Base-by-base conservation (phyloP, 495 filamentous ascomycete species). In the Tetracladium setigerum region DNA sequence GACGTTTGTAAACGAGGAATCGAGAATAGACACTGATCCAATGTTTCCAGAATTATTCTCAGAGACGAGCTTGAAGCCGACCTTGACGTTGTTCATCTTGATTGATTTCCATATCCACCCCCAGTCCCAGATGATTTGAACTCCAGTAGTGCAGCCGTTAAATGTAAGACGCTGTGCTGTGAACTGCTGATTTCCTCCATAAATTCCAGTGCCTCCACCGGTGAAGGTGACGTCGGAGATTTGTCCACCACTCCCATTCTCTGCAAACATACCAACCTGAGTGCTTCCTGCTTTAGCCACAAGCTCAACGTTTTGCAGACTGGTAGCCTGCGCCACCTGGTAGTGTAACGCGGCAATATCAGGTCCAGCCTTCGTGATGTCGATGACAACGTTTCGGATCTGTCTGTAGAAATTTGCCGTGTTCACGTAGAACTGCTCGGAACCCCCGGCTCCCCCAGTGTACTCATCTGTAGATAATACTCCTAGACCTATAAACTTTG, bases 261-360 rank as follows among this genome's bases (percentile, higher is more conserved):
- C 83, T 75, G 83, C 81, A 68, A 40, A 84, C 51, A 86, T 76
- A 56, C 81, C 83, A 30, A 47, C 27, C 33, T 45, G 35, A 45
- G 18, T 18, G 8, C 33, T 31, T 16, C 63, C 36, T 76, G 66
- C 54, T 84, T 80, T 60, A 36, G 69, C 72, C 14, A 59, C 54
- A 15, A 67, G 33, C 17, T 72, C 68, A 39, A 85, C 74, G 58
- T 83, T 84, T 59, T 85, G 81, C 41, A 83, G 58, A 46, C 74
- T 82, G 4, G 84, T 87, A 4, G 83, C 83, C 50, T 88, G 83
- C 32, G 77, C 82, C 3, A 87, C 82, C 53, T 88, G 83, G 78
- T 82, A 86, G 57, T 88, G 83, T 39, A 88, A 79, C 65, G 78
- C 79, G 34, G 77, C 61, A 24, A 66, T 55, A 8, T 66, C 43